Base-by-base conservation (phyloP, 2,329 filamentous ascomycete genomes). In the Fusarium papillatum region DNA sequence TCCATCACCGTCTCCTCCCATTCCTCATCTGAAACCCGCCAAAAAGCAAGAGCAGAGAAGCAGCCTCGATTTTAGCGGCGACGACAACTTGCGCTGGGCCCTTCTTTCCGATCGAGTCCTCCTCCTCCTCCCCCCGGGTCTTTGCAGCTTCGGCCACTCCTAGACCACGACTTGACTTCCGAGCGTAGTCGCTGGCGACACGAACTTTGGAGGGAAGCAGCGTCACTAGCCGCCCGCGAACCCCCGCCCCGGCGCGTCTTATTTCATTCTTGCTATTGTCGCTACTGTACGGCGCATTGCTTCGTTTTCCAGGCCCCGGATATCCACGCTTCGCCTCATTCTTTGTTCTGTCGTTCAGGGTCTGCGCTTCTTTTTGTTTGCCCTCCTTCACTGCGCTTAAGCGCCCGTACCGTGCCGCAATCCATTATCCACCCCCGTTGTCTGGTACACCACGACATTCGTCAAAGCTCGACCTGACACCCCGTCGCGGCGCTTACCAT, bases 401-500 rank as follows among this genome's bases (percentile, higher is more conserved):
- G 72, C 75, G 75, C 75, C 75, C 62, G 64, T 66, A 61, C 69
- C 67, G 77, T 74, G 73, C 70, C 69, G 75, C 69, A 78, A 73
- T 76, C 76, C 78, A 71, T 72, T 70, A 71, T 64, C 70, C 70
- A 59, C 31, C 48, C 66, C 66, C 31, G 41, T 76, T 60, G 70
- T 60, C 63, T 68, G 73, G 72, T 57, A 68, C 66, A 69, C 46
- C 62, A 69, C 59, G 69, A 65, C 65, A 77, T 72, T 79, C 70
- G 72, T 74, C 69, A 64, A 74, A 71, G 71, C 62, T 66, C 67
- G 38, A 24, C 53, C 67, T 38, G 57, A 53, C 61, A 70, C 62
- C 66, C 67, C 69, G 60, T 78, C 61, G 14, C 64, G 74, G 79
- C 79, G 79, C 79, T 80, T 80, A 79, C 68, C 55, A 64, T 57